Conservation (phyloP, 352 stramenopile species). For the Plasmopara muralis region DNA sequence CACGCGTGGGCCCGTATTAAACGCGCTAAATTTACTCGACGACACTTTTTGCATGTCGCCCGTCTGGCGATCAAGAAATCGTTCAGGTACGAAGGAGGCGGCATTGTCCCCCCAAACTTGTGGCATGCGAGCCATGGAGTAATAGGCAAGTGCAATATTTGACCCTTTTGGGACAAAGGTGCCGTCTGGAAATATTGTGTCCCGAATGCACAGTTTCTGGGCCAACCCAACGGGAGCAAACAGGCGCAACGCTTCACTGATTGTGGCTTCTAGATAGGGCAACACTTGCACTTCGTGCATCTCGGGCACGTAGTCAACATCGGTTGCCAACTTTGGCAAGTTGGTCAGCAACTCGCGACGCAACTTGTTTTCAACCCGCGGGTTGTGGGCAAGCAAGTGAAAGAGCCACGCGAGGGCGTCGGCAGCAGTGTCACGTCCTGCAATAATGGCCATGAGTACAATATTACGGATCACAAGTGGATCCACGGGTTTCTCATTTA, state of each 20-base stretch:
- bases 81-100: conserved; percentile 30
- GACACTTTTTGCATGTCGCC: conserved; percentile 28
- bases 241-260: conserved; percentile 39
- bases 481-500: conserved; percentile 22
- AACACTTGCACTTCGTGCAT: conserved; percentile 21
- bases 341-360: conserved; percentile 20
- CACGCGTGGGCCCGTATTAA: conserved; percentile 30
- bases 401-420: conserved; percentile 25
- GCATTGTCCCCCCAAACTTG: conserved; percentile 38
- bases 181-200: conserved; percentile 41
- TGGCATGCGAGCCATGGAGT: conserved; percentile 33
- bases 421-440: conserved; percentile 58
- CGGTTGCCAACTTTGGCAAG: conserved; percentile 21
- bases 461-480: conserved; percentile 47
- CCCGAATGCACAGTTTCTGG: conserved; percentile 26
- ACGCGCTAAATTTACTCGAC: conserved; percentile 25
- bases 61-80: conserved; percentile 29
- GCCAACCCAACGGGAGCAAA: conserved; percentile 33
- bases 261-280: conserved; percentile 30
- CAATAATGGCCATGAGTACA: conserved; percentile 56
- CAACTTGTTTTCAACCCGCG: conserved; percentile 28
- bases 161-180: conserved; percentile 35
- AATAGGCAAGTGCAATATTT: conserved; percentile 28
- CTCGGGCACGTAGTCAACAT: conserved; percentile 19
- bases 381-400: conserved; percentile 43